These are phyloP conservation scores for Exophiala spinifera DNA, from an alignment of 2,329 filamentous ascomycete species.

Conservation along the genomic window DNA sequence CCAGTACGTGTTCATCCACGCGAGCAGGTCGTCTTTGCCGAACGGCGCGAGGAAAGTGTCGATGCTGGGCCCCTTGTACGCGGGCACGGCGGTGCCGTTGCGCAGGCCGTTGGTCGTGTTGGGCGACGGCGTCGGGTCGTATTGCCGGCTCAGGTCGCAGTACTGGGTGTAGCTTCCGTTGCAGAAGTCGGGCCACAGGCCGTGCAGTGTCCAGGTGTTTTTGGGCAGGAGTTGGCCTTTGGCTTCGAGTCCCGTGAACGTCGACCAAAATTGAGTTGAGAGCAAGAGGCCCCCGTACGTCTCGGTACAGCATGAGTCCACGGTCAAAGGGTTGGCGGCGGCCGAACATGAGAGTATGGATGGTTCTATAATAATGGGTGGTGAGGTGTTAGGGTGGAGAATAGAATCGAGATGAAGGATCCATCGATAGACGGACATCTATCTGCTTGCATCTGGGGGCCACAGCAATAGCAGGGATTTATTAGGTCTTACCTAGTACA, in stretches of 20 bases:
- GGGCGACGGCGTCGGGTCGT: slow-evolving; percentile 59
- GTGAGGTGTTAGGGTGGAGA: slow-evolving; percentile 9
- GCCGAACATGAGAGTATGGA: slow-evolving; percentile 49
- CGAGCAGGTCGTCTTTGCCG: slow-evolving; percentile 58
- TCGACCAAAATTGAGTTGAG: slow-evolving; percentile 63
- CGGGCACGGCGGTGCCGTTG: slow-evolving; percentile 49
- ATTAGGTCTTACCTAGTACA: slow-evolving; percentile 46
- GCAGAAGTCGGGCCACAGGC: slow-evolving; percentile 56
- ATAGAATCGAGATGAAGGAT: no score
- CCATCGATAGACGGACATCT: not conserved
- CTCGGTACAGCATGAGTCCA: slow-evolving; percentile 64
- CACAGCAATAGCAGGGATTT: no score
- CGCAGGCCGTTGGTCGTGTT: slow-evolving; percentile 61
- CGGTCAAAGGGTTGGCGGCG: slow-evolving; percentile 42
- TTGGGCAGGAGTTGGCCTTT: slow-evolving; percentile 58
- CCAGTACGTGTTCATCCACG: slow-evolving; percentile 67
- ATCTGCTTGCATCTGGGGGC: no score
- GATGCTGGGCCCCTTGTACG: slow-evolving; percentile 59
- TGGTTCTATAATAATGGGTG: slow-evolving; percentile 10
- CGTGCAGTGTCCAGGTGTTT: slow-evolving; percentile 46
- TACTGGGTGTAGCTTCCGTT: slow-evolving; percentile 63
- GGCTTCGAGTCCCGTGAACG: slow-evolving; percentile 59
- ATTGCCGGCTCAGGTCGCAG: slow-evolving; percentile 61
- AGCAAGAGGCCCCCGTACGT: slow-evolving; percentile 63
- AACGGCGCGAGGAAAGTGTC: slow-evolving; percentile 58